Evolutionary conservation across 305 asterid genomes (phyloP).

Genomic region (Nicotiana rustica): DNA sequence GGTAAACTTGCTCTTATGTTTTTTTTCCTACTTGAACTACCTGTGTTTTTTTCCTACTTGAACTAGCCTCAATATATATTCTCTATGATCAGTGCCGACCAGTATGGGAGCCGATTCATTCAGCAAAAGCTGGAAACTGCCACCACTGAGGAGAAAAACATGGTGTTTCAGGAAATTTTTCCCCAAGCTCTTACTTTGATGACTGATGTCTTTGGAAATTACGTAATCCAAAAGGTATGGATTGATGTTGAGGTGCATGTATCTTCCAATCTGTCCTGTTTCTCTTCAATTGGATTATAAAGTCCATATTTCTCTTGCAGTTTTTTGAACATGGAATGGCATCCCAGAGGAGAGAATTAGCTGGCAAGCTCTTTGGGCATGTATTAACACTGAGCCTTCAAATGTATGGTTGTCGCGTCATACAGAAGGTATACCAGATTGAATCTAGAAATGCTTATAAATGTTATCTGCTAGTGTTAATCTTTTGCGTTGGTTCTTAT

Average conservation of each 20-base stretch:
- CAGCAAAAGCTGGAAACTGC: conserved; percentile 48
- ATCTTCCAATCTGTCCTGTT: not conserved
- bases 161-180: conserved; percentile 44
- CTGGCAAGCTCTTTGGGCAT: conserved; percentile 76
- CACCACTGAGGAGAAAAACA: conserved; percentile 42
- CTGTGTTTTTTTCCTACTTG: too few species aligned
- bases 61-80: not conserved
- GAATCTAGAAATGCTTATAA: not conserved
- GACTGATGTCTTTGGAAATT: conserved; percentile 51
- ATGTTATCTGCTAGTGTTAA: conserved; percentile 27
- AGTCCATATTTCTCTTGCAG: conserved; percentile 44
- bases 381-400: conserved; percentile 79
- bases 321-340: conserved; percentile 87
- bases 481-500: not conserved
- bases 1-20: conserved; percentile 39
- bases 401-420: conserved; percentile 95
- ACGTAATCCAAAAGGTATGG: conserved; percentile 47
- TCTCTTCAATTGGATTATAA: not conserved
- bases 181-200: conserved; percentile 47
- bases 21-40: not conserved
- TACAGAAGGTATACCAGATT: conserved; percentile 67
- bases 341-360: conserved; percentile 77
- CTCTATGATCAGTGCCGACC: conserved; percentile 41
- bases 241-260: not conserved
- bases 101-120: conserved; percentile 51